Conservation (phyloP, 495 filamentous ascomycete genomes). For the Trichodelitschia bisporula region DNA sequence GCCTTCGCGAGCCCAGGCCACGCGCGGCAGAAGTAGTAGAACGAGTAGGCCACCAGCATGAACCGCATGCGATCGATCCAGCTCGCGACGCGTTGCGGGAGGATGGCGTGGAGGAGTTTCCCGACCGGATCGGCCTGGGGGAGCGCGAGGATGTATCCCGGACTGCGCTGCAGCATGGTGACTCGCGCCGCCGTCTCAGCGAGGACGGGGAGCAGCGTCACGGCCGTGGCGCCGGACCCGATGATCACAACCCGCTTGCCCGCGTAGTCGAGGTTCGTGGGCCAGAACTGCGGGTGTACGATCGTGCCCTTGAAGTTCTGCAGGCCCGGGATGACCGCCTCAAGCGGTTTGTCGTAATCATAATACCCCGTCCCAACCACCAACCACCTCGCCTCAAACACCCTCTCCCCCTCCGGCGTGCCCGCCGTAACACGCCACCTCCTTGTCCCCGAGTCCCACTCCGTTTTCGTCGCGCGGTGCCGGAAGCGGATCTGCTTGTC, state of each 20-base stretch:
- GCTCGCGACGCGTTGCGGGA: constrained; percentile 16
- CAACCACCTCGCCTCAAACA: constrained; percentile 11
- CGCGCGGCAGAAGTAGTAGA: constrained; percentile 27
- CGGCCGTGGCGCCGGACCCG: constrained; percentile 10
- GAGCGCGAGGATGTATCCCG: constrained; percentile 6
- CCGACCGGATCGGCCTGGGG: constrained; percentile 10
- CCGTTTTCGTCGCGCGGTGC: constrained; percentile 26
- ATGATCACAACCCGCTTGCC: constrained; percentile 10
- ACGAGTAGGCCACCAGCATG: constrained; percentile 20
- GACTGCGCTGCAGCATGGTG: constrained; percentile 12
- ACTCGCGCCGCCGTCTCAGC: constrained; percentile 6
- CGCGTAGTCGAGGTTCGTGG: constrained; percentile 8
- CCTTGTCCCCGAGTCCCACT: constrained; percentile 36
- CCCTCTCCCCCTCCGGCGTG: constrained; percentile 20
- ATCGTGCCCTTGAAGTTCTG: constrained; percentile 28
- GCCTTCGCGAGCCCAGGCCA: constrained; percentile 27
- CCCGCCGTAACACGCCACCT: constrained; percentile 35
- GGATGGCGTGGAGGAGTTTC: constrained; percentile 20
- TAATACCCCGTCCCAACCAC: constrained; percentile 12
- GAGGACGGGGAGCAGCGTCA: constrained; percentile 8
- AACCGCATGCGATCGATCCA: constrained; percentile 22
- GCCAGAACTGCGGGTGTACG: constrained; percentile 42
- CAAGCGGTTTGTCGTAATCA: constrained; percentile 9
- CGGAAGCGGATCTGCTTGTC: constrained; percentile 32
- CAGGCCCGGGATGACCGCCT: constrained; percentile 31